Conservation (phyloP, 2,329 filamentous ascomycete genomes). For the Pseudogymnoascus sp. region DNA sequence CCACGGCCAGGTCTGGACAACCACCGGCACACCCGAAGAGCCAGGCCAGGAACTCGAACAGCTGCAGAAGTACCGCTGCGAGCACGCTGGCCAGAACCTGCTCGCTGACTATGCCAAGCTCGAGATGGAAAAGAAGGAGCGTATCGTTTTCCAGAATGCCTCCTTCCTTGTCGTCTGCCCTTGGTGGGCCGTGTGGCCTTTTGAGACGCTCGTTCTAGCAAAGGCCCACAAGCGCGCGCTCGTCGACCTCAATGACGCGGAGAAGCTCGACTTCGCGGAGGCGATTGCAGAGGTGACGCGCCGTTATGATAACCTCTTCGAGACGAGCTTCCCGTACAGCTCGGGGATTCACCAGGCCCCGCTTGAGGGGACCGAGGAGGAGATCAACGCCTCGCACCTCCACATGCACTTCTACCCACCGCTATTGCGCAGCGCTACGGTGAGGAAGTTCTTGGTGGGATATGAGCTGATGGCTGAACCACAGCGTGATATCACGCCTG, state of each 20-base stretch:
- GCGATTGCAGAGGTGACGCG: conserved; percentile 81
- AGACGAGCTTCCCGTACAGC: conserved; percentile 94
- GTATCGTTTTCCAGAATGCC: conserved; percentile 81
- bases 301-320: conserved; percentile 93
- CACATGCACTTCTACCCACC: conserved; percentile 98
- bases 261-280: conserved; percentile 70
- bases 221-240: conserved; percentile 79
- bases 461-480: conserved; percentile 96
- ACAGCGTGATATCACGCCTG: conserved; percentile 95
- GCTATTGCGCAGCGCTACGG: conserved; percentile 81
- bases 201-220: conserved; percentile 84
- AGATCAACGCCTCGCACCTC: conserved; percentile 81
- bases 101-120: conserved; percentile 81
- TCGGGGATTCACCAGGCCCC: conserved; percentile 96
- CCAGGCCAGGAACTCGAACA: conserved; percentile 71
- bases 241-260: conserved; percentile 67
- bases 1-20: conserved; percentile 95
- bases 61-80: conserved; percentile 67
- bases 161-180: conserved; percentile 83
- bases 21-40: conserved; percentile 84
- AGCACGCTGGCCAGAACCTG: conserved; percentile 68
- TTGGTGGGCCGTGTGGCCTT: conserved; percentile 98
- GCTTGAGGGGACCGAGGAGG: conserved; percentile 70
- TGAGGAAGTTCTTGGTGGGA: conserved; percentile 92
- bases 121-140: conserved; percentile 73